Conservation (phyloP, 805 yeast genomes). For the Spathaspora arborariae region DNA sequence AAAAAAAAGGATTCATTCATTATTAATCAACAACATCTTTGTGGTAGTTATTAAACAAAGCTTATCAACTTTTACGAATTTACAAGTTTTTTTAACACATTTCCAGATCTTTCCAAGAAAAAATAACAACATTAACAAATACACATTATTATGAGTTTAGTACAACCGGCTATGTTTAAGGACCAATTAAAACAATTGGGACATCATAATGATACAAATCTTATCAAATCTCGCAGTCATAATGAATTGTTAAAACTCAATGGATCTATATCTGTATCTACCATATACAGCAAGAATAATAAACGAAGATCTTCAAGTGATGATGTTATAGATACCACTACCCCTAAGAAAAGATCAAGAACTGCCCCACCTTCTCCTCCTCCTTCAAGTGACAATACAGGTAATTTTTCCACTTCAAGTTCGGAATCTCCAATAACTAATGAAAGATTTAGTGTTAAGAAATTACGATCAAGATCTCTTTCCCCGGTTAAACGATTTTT, state of each 20-base stretch:
- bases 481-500: conserved; percentile 19
- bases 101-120: neutral
- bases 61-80: neutral
- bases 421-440: neutral
- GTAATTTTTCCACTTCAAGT: conserved; percentile 6
- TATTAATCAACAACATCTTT: too few relatives aligned
- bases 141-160: conserved; percentile 25
- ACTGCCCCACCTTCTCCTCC: conserved; percentile 44
- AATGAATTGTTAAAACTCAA: conserved; percentile 22
- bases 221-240: conserved; percentile 31
- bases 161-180: conserved; percentile 27
- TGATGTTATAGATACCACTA: neutral
- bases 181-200: conserved; percentile 25
- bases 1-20: neutral
- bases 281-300: neutral
- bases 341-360: conserved; percentile 32
- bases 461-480: conserved; percentile 22
- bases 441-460: neutral
- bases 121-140: too few relatives aligned
- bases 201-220: conserved; percentile 17
- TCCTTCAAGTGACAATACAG: conserved; percentile 14
- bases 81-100: too few relatives aligned
- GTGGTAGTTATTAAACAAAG: too few relatives aligned
- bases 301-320: conserved; percentile 12
- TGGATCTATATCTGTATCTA: neutral